Evolutionary conservation across 163 green algal genomes (phyloP).

Genomic region (Scenedesmus sp.): DNA sequence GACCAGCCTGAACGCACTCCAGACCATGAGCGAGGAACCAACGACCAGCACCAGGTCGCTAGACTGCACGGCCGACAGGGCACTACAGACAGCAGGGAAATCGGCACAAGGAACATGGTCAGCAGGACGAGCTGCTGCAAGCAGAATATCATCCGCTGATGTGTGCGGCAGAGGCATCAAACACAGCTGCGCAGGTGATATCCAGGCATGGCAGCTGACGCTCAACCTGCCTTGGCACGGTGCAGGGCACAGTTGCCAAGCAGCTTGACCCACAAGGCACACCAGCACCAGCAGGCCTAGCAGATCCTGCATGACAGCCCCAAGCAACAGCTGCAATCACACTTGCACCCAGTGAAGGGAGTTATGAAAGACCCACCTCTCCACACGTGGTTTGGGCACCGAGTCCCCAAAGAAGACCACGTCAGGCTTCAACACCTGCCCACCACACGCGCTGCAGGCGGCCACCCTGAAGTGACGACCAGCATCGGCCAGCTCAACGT

Average conservation of each 20-base stretch:
- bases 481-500: slow-evolving; percentile 81
- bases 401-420: slow-evolving; percentile 82
- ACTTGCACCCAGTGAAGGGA: too few relatives aligned
- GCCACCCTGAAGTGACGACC: slow-evolving; percentile 76
- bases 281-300: too few relatives aligned
- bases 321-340: too few relatives aligned
- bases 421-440: slow-evolving; percentile 88
- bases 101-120: background rate
- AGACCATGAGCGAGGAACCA: slow-evolving; percentile 85
- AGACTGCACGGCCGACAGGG: slow-evolving; percentile 5
- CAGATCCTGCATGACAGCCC: too few relatives aligned
- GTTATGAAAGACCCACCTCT: slow-evolving; percentile 44
- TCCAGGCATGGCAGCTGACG: background rate
- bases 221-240: too few relatives aligned
- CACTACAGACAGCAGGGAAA: slow-evolving; percentile 27
- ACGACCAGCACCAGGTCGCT: slow-evolving; percentile 81
- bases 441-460: slow-evolving; percentile 78
- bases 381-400: slow-evolving; percentile 69
- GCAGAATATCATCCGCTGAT: background rate
- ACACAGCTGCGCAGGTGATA: background rate
- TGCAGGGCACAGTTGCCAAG: too few relatives aligned
- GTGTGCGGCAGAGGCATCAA: background rate
- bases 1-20: slow-evolving; percentile 87
- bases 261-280: slow-evolving; percentile 40
- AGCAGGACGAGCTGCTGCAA: background rate